These are phyloP conservation scores for Chrysanthemum makinoi DNA, from an alignment of 129 eudicot genomes.

Conservation along the genomic window DNA sequence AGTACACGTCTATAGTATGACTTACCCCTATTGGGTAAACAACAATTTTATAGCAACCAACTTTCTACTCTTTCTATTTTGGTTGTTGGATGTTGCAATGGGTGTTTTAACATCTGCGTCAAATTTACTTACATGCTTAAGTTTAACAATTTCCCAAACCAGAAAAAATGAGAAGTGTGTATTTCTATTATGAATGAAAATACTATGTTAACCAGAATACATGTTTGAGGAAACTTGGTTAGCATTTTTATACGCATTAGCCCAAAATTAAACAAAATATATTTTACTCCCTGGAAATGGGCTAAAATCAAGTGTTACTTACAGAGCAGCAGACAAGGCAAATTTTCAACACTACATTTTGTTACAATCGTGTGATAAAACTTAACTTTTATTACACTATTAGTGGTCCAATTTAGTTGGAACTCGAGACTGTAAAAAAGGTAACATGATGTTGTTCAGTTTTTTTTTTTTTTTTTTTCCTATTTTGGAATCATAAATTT, in stretches of 20 bases:
- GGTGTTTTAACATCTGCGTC: neutral
- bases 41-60: too few relatives aligned
- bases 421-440: neutral
- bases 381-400: neutral
- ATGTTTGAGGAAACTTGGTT: neutral
- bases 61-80: too few relatives aligned
- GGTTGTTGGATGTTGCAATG: neutral
- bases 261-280: neutral
- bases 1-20: too few relatives aligned
- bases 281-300: neutral
- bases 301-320: conserved; percentile 33
- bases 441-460: neutral
- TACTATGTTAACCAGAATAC: neutral
- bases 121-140: neutral
- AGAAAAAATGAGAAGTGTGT: neutral
- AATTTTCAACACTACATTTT: conserved; percentile 1
- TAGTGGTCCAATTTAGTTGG: neutral
- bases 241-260: neutral
- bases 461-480: too few relatives aligned
- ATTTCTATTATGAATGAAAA: neutral
- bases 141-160: neutral
- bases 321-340: conserved; percentile 70
- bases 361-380: neutral
- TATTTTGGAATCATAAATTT: too few relatives aligned
- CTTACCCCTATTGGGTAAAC: too few relatives aligned